Base-by-base conservation (phyloP, 495 filamentous ascomycete species). In the Margaritispora aquatica region DNA sequence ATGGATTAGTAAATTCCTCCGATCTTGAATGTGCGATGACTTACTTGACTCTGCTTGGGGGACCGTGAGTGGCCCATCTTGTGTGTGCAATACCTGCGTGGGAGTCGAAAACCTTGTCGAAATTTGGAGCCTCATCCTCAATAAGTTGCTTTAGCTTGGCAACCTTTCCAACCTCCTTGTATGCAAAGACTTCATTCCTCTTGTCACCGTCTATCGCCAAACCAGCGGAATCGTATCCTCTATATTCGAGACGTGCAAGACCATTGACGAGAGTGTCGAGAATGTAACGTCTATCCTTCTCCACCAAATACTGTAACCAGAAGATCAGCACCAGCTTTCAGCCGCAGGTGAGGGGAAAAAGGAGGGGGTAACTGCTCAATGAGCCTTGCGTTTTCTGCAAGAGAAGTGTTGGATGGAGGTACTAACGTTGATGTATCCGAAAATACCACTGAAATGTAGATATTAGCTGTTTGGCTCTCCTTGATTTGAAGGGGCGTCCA, bases 91-190 rank as follows among this genome's bases (percentile, higher is more conserved):
- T 98, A 71, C 93, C 94, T 71, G 89, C 91, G 75, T 97, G 94
- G 54, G 90, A 97, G 71, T 97, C 94, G 72, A 96, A 97, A 65
- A 90, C 82, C 78, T 95, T 96, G 70, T 80, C 88, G 66, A 91
- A 77, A 75, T 97, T 89, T 69, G 89, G 84, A 66, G 92, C 81
- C 68, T 79, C 79, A 23, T 86, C 88, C 51, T 61, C 64, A 67
- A 97, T 92, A 74, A 97, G 89, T 73, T 90, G 77, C 83, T 89
- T 95, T 69, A 98, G 79, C 76, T 96, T 96, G 65, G 87, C 92
- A 54, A 98, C 94, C 83, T 98, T 98, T 77, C 94, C 94, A 34
- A 98, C 94, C 75, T 97, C 95, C 80, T 98, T 98, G 83, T 90
- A 97, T 24, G 95, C 92, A 66, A 89, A 84, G 62, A 98, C 92